Base-by-base conservation (phyloP, 2,329 filamentous ascomycete species). In the Zasmidium angulare region DNA sequence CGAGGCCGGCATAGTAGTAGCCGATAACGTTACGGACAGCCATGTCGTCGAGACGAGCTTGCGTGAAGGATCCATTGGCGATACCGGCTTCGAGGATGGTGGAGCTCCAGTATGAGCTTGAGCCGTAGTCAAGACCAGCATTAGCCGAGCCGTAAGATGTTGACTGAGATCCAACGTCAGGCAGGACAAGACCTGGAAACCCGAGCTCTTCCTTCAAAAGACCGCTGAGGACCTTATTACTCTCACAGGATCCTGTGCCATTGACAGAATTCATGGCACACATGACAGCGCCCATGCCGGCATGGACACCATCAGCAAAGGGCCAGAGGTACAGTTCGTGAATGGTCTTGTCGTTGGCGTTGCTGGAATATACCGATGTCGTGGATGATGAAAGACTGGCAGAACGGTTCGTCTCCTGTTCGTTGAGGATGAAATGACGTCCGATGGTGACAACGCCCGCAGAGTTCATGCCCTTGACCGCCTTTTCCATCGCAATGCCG, bases 381-480 rank as follows among this genome's bases (percentile, higher is more conserved):
- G 57, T 56, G 12, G 55, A 50, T 17, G 55, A 53, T 14, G 51
- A 50, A 3, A 60, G 51, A 12, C 46, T 22, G 2, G 55, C 23
- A 89, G 86, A 68, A 87, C 82, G 71, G 76, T 61, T 62, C 3
- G 59, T 62, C 81, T 89, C 81, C 76, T 91, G 90, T 74, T 90
- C 88, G 71, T 92, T 90, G 49, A 79, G 82, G 57, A 90, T 83
- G 66, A 80, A 87, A 72, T 91, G 89, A 78, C 91, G 91, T 50
- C 88, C 87, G 66, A 88, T 91, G 60, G 91, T 90, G 75, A 96
- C 88, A 50, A 93, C 77, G 92, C 59, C 79, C 75, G 63, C 81
- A 66, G 43, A 73, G 67, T 63, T 61, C 50, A 96, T 93, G 61
- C 92, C 92, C 71, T 85, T 83, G 62, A 96, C 82, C 1, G 88